Evolutionary conservation across 768 basidiomycete genomes (phyloP).

Genomic region (Butyriboletus loyo): DNA sequence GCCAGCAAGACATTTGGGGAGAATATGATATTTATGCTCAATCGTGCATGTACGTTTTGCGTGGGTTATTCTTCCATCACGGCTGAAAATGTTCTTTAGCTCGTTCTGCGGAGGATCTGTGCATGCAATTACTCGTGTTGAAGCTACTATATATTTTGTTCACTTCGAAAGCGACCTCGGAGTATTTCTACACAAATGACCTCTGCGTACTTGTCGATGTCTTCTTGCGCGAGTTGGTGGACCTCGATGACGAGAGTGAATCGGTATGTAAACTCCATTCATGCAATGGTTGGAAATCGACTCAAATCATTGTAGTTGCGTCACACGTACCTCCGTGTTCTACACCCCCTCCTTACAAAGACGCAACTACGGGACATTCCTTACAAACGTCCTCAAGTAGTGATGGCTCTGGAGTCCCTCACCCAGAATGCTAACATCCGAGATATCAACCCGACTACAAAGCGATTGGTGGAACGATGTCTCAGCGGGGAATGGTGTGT

Average conservation of each 20-base stretch:
- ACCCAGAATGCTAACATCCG: slow-evolving; percentile 71
- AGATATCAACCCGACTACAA: slow-evolving; percentile 83
- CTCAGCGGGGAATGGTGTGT: slow-evolving; percentile 85
- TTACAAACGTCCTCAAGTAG: slow-evolving; percentile 91
- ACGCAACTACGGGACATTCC: slow-evolving; percentile 83
- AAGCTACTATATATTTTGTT: slow-evolving; percentile 95
- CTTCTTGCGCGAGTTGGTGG: slow-evolving; percentile 88
- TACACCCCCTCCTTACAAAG: slow-evolving; percentile 91
- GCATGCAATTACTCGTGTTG: slow-evolving; percentile 91
- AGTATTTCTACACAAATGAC: slow-evolving; percentile 99
- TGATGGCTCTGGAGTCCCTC: slow-evolving; percentile 76
- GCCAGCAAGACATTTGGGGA: slow-evolving; percentile 95
- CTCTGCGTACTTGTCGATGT: slow-evolving; percentile 95
- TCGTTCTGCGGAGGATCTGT: slow-evolving; percentile 84
- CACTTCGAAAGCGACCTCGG: slow-evolving; percentile 86
- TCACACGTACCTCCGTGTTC: slow-evolving; percentile 94
- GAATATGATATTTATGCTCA: slow-evolving; percentile 99
- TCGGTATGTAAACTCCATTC: slow-evolving; percentile 53
- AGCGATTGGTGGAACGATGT: slow-evolving; percentile 88
- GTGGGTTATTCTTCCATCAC: neutral
- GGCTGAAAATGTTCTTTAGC: slow-evolving; percentile 44
- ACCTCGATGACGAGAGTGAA: slow-evolving; percentile 92
- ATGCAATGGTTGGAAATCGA: neutral
- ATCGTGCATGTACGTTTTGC: slow-evolving; percentile 74
- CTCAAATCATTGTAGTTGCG: slow-evolving; percentile 55